Evolutionary conservation across 768 basidiomycete species (phyloP), one percentile per base, ranked within the genome.

Genomic region (Mycena kentingensis): DNA sequence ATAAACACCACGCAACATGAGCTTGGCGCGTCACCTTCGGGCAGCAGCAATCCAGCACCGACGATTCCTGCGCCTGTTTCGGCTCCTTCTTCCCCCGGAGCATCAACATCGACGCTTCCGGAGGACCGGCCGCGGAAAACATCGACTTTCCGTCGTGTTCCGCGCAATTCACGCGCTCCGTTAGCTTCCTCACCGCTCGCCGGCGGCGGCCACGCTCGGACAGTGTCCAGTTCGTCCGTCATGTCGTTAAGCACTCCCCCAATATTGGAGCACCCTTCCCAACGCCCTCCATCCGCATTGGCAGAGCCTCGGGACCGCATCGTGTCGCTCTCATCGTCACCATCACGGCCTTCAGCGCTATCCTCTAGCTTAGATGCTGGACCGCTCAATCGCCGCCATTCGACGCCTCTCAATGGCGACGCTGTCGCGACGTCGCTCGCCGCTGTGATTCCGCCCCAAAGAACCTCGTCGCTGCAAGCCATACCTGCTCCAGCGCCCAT

Each of bases 101-200:
- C 50, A 5, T 36, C 39, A 13, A 19, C 51, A 2, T 31, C 44
- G 10, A 18, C 50, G 27, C 6, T 34, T 29, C 19, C 37, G 12
- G 56, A 58, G 22, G 57, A 58, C 46, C 38, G 52, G 21, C 50
- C 57, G 16, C 65, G 72, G 39, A 81, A 73, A 55, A 60, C 72
- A 3, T 78, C 83, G 1, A 82, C 80, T 0, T 82, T 84, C 63
- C 75, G 83, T 24, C 80, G 75, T 42, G 61, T 84, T 18, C 78
- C 76, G 21, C 63, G 72, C 49, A 65, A 74, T 32, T 66, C 66
- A 6, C 69, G 67, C 24, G 62, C 72, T 3, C 67, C 72, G 34
- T 63, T 63, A 45, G 64, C 63, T 56, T 66, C 58, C 45, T 76
- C 61, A 46, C 77, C 63, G 57, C 68, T 68, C 26, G 68, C 67